Evolutionary conservation across 352 stramenopile species (phyloP).

Genomic region (Pythium monospermum): DNA sequence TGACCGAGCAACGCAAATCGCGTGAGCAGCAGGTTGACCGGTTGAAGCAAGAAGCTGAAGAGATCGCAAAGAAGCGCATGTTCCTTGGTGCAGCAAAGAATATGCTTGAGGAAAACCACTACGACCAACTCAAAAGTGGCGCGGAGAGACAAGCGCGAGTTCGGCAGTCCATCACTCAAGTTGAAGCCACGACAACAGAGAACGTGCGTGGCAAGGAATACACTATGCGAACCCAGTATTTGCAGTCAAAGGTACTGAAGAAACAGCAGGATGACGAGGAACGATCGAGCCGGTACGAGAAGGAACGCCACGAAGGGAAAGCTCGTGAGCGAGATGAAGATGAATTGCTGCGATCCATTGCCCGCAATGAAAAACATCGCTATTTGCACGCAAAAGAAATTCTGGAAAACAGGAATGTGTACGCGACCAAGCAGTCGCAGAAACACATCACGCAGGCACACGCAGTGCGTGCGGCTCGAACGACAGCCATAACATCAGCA

Average conservation of each 20-base stretch:
- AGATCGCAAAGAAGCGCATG: slow-evolving; percentile 68
- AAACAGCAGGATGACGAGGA: slow-evolving; percentile 27
- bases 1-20: slow-evolving; percentile 45
- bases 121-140: slow-evolving; percentile 53
- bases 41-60: slow-evolving; percentile 51
- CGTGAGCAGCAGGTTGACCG: slow-evolving; percentile 44
- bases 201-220: slow-evolving; percentile 32
- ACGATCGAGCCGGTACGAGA: slow-evolving; percentile 23
- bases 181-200: slow-evolving; percentile 37
- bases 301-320: slow-evolving; percentile 33
- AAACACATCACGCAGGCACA: slow-evolving; percentile 29
- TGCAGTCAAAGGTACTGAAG: slow-evolving; percentile 3
- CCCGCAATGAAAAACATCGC: slow-evolving; percentile 57
- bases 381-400: slow-evolving; percentile 50
- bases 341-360: slow-evolving; percentile 48
- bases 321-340: slow-evolving; percentile 45
- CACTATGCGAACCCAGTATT: slow-evolving; percentile 39
- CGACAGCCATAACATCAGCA: too few species aligned
- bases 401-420: slow-evolving; percentile 58
- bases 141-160: slow-evolving; percentile 48
- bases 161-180: slow-evolving; percentile 46
- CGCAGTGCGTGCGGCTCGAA: slow-evolving; percentile 1
- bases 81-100: slow-evolving; percentile 85
- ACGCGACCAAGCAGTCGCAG: slow-evolving; percentile 51
- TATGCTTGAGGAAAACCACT: slow-evolving; percentile 79